Percentiles rank a stretch among this genome's conserved stretches.
phyloP scores from a whole-genome alignment of 495 filamentous ascomycete genomes.

The Penicillium parvum region DNA sequence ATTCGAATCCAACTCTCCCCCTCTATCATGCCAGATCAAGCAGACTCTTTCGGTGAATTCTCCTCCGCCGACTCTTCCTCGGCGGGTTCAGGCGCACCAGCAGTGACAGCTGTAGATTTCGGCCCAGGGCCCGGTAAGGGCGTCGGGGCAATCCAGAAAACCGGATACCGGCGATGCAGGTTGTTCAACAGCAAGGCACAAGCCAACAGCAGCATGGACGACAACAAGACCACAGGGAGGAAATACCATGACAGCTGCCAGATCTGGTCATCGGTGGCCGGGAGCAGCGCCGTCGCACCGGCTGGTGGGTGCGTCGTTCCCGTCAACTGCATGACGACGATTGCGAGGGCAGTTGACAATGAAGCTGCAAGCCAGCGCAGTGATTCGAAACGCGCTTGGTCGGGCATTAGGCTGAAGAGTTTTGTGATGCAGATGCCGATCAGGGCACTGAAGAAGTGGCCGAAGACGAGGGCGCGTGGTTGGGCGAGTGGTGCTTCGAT shows the following conservation, averaged over 20 bases:
- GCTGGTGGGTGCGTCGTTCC: constrained; percentile 78
- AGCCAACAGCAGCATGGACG: constrained; percentile 54
- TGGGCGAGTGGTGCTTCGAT: constrained; percentile 72
- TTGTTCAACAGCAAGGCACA: constrained; percentile 70
- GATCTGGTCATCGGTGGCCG: constrained; percentile 53
- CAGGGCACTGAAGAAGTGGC: constrained; percentile 62
- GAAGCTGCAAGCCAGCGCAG: constrained; percentile 65
- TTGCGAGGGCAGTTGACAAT: constrained; percentile 58
- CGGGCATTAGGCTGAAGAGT: constrained; percentile 56
- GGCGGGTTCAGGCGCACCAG: background rate
- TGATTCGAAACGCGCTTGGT: constrained; percentile 39
- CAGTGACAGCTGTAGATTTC: constrained; percentile 3
- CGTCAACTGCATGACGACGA: constrained; percentile 67
- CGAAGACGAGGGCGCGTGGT: constrained; percentile 64
- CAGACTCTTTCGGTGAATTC: constrained; percentile 8
- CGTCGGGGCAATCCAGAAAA: constrained; percentile 55
- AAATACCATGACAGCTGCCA: constrained; percentile 65
- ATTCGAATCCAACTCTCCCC: too few species aligned
- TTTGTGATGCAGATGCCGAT: constrained; percentile 62
- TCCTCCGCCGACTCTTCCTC: constrained; percentile 3
- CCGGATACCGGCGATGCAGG: constrained; percentile 62
- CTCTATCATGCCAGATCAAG: too few species aligned
- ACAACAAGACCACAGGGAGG: constrained; percentile 58
- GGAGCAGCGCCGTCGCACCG: constrained; percentile 75
- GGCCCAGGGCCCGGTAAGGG: too few species aligned